These are phyloP conservation scores for Hypoxylon lienhwacheense DNA, from an alignment of 495 filamentous ascomycete species.

Conservation along the genomic window DNA sequence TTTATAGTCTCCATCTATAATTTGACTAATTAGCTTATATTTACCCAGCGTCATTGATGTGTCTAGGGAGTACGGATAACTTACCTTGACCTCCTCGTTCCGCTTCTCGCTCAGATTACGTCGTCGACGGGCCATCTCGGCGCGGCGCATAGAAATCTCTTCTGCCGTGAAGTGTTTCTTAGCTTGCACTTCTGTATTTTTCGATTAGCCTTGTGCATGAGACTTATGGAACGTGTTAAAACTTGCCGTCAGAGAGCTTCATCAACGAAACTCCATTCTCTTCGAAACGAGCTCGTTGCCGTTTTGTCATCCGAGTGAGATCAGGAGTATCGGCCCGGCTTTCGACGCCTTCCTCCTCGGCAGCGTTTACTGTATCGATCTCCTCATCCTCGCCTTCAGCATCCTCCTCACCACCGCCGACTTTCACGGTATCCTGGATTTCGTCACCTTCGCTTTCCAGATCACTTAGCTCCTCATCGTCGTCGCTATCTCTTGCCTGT, in stretches of 20 bases:
- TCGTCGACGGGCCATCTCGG: slow-evolving; percentile 92
- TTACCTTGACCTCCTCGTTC: slow-evolving; percentile 97
- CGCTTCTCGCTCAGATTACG: slow-evolving; percentile 98
- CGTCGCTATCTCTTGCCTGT: slow-evolving; percentile 44
- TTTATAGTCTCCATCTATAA: slow-evolving; percentile 96
- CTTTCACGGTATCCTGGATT: slow-evolving; percentile 50
- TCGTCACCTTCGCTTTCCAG: slow-evolving; percentile 54
- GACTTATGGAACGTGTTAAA: background rate
- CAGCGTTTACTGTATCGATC: slow-evolving; percentile 55
- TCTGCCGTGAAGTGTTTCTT: slow-evolving; percentile 93
- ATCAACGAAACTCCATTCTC: slow-evolving; percentile 61
- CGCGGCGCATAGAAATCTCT: slow-evolving; percentile 90
- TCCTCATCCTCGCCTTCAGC: slow-evolving; percentile 67
- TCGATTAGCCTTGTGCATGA: slow-evolving; percentile 1
- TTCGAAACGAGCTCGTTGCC: slow-evolving; percentile 75
- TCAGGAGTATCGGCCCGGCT: slow-evolving; percentile 73
- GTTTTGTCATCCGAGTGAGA: slow-evolving; percentile 81
- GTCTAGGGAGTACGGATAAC: background rate
- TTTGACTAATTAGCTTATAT: slow-evolving; percentile 2
- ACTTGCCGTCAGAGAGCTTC: slow-evolving; percentile 74
- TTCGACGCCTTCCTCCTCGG: slow-evolving; percentile 61
- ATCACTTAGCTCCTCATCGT: slow-evolving; percentile 52
- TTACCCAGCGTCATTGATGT: background rate
- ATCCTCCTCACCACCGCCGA: slow-evolving; percentile 48
- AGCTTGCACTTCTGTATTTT: slow-evolving; percentile 74